Base-by-base conservation (phyloP, 805 yeast genomes). In the Metschnikowia hibisci region DNA sequence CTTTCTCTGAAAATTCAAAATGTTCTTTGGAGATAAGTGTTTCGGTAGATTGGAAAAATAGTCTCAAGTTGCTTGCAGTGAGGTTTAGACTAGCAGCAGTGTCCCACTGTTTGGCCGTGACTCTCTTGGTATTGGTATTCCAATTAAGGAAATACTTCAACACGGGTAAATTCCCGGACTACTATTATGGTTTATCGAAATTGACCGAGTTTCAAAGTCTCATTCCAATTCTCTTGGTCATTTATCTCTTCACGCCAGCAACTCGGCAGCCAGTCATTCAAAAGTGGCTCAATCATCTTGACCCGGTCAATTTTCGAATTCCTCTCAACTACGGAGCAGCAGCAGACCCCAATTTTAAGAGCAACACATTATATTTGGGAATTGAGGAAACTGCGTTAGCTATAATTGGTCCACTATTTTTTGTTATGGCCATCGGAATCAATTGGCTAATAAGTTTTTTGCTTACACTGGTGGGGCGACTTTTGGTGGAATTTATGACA, bases 71-170 rank as follows among this genome's bases (percentile, higher is more conserved):
- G 50, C 63, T 90, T 36, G 82, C 86, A 4, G 68, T 89, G 52
- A 71, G 95, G 43, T 91, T 85, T 61, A 73, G 99, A 55, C 72
- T 91, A 11, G 79, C 86, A 1, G 66, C 84, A 32, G 82, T 86
- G 4, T 74, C 89, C 1, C 73, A 85, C 42, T 89, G 95, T 3
- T 68, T 83, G 1, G 77, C 80, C 31, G 66, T 85, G 13, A 72
- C 82, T 1, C 62, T 79, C 0, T 44, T 78, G 13, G 74, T 77
- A 0, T 50, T 84, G 34, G 53, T 76, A 2, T 53, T 78, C 15
- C 97, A 90, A 58, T 66, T 84, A 40, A 53, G 54, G 57, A 67
- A 41, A 47, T 62, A 27, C 61, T 63, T 16, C 25, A 32, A 20
- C 12, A 51, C 55, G 3, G 53, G 53, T 7, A 58, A 53, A 32